Conservation (phyloP, 495 filamentous ascomycete genomes). For the Xylaria curta region DNA sequence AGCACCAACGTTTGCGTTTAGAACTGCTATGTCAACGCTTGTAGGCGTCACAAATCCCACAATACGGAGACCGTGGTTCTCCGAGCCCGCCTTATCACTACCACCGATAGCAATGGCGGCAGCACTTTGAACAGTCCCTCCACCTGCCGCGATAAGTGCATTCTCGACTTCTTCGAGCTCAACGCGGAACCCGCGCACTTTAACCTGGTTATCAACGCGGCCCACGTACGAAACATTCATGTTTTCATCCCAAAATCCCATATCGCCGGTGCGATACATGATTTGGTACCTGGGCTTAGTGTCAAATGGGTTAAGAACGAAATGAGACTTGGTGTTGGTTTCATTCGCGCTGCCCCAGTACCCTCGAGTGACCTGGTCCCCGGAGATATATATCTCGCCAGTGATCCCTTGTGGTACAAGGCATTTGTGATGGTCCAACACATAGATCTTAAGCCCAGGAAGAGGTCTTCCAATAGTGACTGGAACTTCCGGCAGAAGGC, state of each 20-base stretch:
- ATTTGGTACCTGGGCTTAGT: neutral
- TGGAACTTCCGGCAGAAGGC: neutral
- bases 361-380: neutral
- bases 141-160: neutral
- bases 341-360: neutral
- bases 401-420: neutral
- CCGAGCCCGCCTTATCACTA: neutral
- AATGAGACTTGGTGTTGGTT: neutral
- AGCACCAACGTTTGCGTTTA: neutral
- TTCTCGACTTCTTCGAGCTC: slow-evolving; percentile 2
- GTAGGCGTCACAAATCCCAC: neutral
- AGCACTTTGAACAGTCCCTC: neutral
- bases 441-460: neutral
- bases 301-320: neutral
- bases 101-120: neutral
- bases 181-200: neutral
- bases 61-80: neutral
- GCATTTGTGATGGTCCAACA: neutral
- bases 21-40: neutral
- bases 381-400: neutral
- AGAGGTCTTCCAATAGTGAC: neutral
- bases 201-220: neutral
- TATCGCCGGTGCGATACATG: slow-evolving; percentile 1
- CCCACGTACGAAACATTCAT: slow-evolving; percentile 2
- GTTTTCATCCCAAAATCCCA: neutral